A percentile compares a stretch with the other conserved stretches of the same genome.
These are phyloP conservation scores for Pseudonitzschia multistriata DNA, from an alignment of 108 stramenopile species.

Conservation along the genomic window DNA sequence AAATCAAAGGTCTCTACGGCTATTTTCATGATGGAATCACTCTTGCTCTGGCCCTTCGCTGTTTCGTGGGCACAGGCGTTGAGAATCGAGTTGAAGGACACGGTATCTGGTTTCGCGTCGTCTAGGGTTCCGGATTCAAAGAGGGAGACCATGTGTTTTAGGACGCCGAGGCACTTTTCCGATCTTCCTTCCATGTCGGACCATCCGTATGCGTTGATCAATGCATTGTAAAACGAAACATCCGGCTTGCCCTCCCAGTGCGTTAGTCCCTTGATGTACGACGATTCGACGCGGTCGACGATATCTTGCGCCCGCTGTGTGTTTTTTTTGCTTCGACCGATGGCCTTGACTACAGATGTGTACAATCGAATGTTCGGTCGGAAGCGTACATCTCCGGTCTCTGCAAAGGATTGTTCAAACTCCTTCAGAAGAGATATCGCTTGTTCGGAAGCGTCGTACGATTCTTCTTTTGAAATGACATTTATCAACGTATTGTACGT, in stretches of 20 bases:
- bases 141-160: constrained; percentile 45
- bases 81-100: constrained; percentile 53
- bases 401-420: constrained; percentile 12
- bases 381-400: constrained; percentile 15
- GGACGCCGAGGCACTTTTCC: constrained; percentile 11
- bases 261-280: constrained; percentile 27
- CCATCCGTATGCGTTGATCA: constrained; percentile 61
- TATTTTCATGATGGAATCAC: constrained; percentile 24
- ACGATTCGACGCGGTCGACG: constrained; percentile 43
- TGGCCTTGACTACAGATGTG: constrained; percentile 29
- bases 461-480: constrained; percentile 29
- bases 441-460: constrained; percentile 23
- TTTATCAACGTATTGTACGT: constrained; percentile 39
- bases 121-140: constrained; percentile 35
- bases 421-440: constrained; percentile 26
- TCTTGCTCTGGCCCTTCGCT: constrained; percentile 3
- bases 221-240: constrained; percentile 45
- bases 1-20: constrained; percentile 30
- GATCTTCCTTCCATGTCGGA: constrained; percentile 24
- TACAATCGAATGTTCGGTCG: constrained; percentile 31
- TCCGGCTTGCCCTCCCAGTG: constrained; percentile 19
- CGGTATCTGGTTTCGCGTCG: constrained; percentile 51
- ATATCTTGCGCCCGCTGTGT: constrained; percentile 41
- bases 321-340: constrained; percentile 20
- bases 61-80: constrained; percentile 52